Evolutionary conservation across 768 basidiomycete genomes (phyloP), one percentile per base, ranked within the genome.

Genomic region (Gyrodon lividus): DNA sequence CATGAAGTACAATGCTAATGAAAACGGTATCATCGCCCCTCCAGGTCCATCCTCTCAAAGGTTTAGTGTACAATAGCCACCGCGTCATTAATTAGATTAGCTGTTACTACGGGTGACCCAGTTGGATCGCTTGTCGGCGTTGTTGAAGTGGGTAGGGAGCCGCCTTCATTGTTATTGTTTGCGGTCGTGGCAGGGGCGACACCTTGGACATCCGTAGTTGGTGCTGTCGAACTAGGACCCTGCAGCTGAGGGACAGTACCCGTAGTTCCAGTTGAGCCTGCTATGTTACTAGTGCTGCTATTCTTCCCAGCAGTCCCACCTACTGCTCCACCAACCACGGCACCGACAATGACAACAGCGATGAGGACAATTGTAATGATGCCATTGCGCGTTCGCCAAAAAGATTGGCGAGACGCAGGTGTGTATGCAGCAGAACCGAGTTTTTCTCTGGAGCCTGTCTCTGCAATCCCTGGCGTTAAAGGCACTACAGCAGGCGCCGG

Each of bases 241-340:
- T n/a, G n/a, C n/a, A n/a, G n/a, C n/a, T n/a, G 28, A 28, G 28
- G 28, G 8, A 8, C 5, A 10, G 3, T 10, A 28, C 28, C 28
- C 28, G 31, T 13, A 5, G 13, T 14, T 1, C 35, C 33, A 5
- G 52, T 35, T 2, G 41, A 20, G 4, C 8, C n/a, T 42, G 0
- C 13, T 10, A 35, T 31, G 0, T 2, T 40, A 12, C 35, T 22
- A 9, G 17, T 23, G 33, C 22, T 54, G 35, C 30, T 47, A 42
- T 65, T 59, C 53, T 72, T 69, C 10, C 65, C 62, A 0, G 68
- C 63, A 3, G 75, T 76, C 10, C 76, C 83, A 19, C 81, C 84
- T 1, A 83, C 83, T 0, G 74, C 82, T 19, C 82, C 84, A 1
- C 82, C 84, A 7, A 85, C 74, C 2, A 78, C 69, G 1, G 75